These are phyloP conservation scores for Fusarium sp. DNA, from an alignment of 2,329 filamentous ascomycete species.

Conservation along the genomic window DNA sequence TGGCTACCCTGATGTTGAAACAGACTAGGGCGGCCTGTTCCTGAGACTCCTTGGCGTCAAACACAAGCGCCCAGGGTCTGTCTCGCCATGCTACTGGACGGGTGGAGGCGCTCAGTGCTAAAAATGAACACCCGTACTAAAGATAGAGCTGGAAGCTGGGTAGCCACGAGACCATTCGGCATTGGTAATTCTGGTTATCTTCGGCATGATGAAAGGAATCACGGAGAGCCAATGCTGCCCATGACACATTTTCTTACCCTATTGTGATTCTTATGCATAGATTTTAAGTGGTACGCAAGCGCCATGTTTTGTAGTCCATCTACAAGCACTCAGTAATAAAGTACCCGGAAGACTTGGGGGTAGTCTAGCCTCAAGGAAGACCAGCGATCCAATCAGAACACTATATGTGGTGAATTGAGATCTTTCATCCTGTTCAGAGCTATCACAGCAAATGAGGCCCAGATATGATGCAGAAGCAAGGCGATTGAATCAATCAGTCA, in stretches of 20 bases:
- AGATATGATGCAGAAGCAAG: neutral
- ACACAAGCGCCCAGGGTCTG: neutral
- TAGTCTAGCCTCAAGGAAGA: neutral
- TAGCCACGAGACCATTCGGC: neutral
- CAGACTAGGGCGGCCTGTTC: slow-evolving; percentile 28
- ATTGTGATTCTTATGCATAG: neutral
- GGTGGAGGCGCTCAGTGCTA: slow-evolving; percentile 32
- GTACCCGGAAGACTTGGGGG: neutral
- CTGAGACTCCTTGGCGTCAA: slow-evolving; percentile 33
- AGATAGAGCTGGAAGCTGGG: neutral
- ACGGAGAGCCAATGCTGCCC: neutral
- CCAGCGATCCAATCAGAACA: neutral
- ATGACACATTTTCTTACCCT: neutral
- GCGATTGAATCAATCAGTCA: slow-evolving; percentile 20
- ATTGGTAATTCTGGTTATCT: neutral
- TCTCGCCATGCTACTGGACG: slow-evolving; percentile 4
- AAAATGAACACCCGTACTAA: slow-evolving; percentile 31
- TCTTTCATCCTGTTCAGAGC: neutral
- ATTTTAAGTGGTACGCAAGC: neutral
- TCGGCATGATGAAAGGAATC: neutral
- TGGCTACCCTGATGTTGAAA: slow-evolving; percentile 43
- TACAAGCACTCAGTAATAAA: neutral
- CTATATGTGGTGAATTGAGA: neutral
- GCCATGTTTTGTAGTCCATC: neutral
- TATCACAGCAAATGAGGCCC: neutral